Evolutionary conservation across 176 grass and related monocot species (phyloP).

Genomic region (Oryza glumipatula): DNA sequence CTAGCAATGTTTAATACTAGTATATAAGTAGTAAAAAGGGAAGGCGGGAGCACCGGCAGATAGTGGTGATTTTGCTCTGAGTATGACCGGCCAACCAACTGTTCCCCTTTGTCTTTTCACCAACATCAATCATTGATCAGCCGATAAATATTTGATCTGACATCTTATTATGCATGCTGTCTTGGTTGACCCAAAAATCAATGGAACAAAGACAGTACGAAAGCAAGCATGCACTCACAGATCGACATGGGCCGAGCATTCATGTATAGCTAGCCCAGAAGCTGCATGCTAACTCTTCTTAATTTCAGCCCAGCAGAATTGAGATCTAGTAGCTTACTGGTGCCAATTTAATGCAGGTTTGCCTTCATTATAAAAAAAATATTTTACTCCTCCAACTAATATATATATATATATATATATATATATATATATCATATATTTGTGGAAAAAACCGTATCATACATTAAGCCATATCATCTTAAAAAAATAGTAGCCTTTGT

Average conservation of each 20-base stretch:
- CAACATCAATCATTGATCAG: not conserved
- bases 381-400: too few species aligned
- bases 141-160: not conserved
- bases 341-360: not conserved
- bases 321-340: not conserved
- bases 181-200: not conserved
- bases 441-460: too few species aligned
- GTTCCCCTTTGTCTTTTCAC: not conserved
- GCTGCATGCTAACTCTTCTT: not conserved
- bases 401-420: too few species aligned
- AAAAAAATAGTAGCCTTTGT: too few species aligned
- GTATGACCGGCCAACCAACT: not conserved
- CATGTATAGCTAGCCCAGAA: not conserved
- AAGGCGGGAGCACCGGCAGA: too few species aligned
- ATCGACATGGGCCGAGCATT: not conserved
- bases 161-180: not conserved
- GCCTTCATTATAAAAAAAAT: too few species aligned
- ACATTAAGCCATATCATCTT: too few species aligned
- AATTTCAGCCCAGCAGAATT: constrained; percentile 3
- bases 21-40: too few species aligned
- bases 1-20: too few species aligned
- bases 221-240: not conserved
- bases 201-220: not conserved
- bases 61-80: too few species aligned
- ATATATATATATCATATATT: too few species aligned